Conservation (phyloP, 805 yeast species). For the Spathaspora girioi region DNA sequence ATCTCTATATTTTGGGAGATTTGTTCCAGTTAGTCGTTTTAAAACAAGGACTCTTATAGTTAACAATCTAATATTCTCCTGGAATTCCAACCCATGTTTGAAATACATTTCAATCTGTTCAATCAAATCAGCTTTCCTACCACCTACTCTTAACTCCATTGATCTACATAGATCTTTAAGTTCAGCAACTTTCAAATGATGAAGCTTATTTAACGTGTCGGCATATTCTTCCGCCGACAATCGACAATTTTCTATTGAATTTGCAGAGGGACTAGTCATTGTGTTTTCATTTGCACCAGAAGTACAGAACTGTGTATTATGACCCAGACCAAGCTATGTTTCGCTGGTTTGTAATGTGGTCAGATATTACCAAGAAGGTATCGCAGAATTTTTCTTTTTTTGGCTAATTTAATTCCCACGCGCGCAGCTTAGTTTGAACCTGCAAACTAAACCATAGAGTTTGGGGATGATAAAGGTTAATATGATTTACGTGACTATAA, state of each 20-base stretch:
- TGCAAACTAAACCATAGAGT: too few relatives aligned
- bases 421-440: too few relatives aligned
- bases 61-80: conserved; percentile 40
- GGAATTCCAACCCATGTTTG: conserved; percentile 35
- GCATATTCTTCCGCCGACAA: conserved; percentile 13
- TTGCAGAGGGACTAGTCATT: conserved; percentile 1
- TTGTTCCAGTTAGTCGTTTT: conserved; percentile 29
- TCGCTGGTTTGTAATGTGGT: too few relatives aligned
- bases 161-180: conserved; percentile 52
- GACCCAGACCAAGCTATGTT: too few relatives aligned
- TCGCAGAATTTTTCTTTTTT: background rate
- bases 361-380: too few relatives aligned
- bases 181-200: conserved; percentile 42
- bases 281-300: background rate
- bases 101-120: conserved; percentile 50
- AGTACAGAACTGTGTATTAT: background rate
- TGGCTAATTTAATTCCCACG: background rate
- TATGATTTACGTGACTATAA: too few relatives aligned
- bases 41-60: conserved; percentile 41
- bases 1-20: conserved; percentile 33
- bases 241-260: background rate
- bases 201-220: conserved; percentile 11
- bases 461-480: too few relatives aligned
- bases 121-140: conserved; percentile 59
- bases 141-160: conserved; percentile 46